Evolutionary conservation across 116 monocot genomes (phyloP).

Genomic region (Posidonia oceanica): DNA sequence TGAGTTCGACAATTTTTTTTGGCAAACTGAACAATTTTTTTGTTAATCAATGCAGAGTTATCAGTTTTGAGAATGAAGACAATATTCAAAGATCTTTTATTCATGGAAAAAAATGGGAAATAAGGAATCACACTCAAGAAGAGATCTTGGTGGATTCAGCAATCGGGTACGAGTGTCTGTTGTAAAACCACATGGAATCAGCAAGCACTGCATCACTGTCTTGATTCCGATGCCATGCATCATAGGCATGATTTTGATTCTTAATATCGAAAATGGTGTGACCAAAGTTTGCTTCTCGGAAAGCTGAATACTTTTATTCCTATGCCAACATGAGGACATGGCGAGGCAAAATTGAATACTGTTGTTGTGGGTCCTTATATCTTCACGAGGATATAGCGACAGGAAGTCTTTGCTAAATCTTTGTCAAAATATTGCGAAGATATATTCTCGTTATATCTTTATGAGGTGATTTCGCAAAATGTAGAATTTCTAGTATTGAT

Average conservation of each 20-base stretch:
- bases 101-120: no score
- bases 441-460: no score
- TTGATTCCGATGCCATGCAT: constrained; percentile 52
- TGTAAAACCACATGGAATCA: constrained; percentile 60
- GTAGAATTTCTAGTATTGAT: no score
- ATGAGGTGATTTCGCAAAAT: no score
- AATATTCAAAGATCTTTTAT: neutral
- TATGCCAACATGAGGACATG: constrained; percentile 49
- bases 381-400: no score
- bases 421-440: no score
- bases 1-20: no score
- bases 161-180: constrained; percentile 26
- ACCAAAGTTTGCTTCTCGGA: constrained; percentile 60
- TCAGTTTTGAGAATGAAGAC: constrained; percentile 1
- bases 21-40: no score
- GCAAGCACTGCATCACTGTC: constrained; percentile 34
- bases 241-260: constrained; percentile 59
- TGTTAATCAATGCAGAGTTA: no score
- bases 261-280: constrained; percentile 57
- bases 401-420: no score
- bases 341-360: no score
- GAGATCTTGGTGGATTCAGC: constrained; percentile 12
- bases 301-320: constrained; percentile 55
- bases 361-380: no score
- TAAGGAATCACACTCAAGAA: neutral